These are phyloP conservation scores for Fusarium sororula DNA, from an alignment of 2,329 filamentous ascomycete genomes.

Conservation along the genomic window DNA sequence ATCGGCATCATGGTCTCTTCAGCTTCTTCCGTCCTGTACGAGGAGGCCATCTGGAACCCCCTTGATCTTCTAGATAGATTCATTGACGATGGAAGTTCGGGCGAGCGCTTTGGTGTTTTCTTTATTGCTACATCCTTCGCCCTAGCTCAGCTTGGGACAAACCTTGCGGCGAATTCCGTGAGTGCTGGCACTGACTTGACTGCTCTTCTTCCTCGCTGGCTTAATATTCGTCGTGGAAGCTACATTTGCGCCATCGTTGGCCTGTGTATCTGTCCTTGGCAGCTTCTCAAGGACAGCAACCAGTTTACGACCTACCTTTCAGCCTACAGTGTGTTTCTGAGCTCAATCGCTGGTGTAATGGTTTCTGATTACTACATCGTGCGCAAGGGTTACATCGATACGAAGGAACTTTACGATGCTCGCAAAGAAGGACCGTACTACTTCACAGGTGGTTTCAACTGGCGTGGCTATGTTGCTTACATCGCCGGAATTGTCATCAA, in stretches of 20 bases:
- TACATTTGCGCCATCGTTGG: slow-evolving; percentile 85
- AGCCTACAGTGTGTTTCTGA: slow-evolving; percentile 93
- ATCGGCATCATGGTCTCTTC: slow-evolving; percentile 84
- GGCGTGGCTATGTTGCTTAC: slow-evolving; percentile 86
- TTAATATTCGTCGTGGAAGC: slow-evolving; percentile 87
- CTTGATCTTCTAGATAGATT: slow-evolving; percentile 73
- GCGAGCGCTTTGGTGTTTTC: slow-evolving; percentile 78
- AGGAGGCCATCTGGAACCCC: slow-evolving; percentile 77
- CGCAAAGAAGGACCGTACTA: slow-evolving; percentile 75
- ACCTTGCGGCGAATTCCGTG: slow-evolving; percentile 78
- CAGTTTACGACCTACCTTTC: slow-evolving; percentile 92
- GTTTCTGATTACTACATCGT: slow-evolving; percentile 88
- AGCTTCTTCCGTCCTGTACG: slow-evolving; percentile 74
- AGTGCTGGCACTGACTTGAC: slow-evolving; percentile 82
- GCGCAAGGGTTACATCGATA: slow-evolving; percentile 80
- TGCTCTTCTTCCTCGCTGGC: slow-evolving; percentile 78
- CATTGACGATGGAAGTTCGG: slow-evolving; percentile 73
- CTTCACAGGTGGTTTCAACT: slow-evolving; percentile 78
- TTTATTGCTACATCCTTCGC: slow-evolving; percentile 76
- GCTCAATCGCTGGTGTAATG: slow-evolving; percentile 92
- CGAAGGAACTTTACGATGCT: slow-evolving; percentile 81
- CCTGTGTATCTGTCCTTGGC: slow-evolving; percentile 88
- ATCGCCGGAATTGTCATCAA: slow-evolving; percentile 87
- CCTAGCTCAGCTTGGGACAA: slow-evolving; percentile 84
- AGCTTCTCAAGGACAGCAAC: slow-evolving; percentile 77